phyloP scores from a whole-genome alignment of 2,329 filamentous ascomycete species.

The Neofusicoccum parvum region DNA sequence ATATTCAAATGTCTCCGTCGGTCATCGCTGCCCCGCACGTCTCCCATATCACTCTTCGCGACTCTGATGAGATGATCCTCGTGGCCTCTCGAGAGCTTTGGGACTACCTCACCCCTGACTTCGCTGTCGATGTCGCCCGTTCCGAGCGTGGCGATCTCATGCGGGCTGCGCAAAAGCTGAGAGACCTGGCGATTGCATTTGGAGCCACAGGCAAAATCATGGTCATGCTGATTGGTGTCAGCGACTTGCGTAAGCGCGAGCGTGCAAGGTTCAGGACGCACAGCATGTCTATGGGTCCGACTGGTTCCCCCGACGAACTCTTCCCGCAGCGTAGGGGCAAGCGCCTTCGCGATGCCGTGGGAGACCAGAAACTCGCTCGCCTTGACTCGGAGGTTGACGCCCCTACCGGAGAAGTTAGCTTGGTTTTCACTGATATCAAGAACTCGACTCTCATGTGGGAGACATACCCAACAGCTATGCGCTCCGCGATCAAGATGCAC shows the following conservation, averaged over 20 bases:
- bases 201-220: conserved; percentile 94
- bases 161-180: conserved; percentile 90
- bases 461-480: conserved; percentile 91
- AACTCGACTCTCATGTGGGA: conserved; percentile 97
- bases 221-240: conserved; percentile 97
- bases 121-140: conserved; percentile 88
- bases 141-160: conserved; percentile 88
- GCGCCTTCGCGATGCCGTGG: conserved; percentile 58
- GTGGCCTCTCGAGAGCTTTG: conserved; percentile 91
- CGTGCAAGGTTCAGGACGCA: conserved; percentile 74
- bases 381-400: conserved; percentile 90
- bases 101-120: conserved; percentile 88
- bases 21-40: conserved; percentile 91
- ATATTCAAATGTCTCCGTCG: conserved; percentile 87
- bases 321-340: conserved; percentile 59
- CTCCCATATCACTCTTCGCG: conserved; percentile 73
- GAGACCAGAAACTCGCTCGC: conserved; percentile 83
- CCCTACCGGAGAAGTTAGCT: conserved; percentile 84
- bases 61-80: conserved; percentile 91
- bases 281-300: conserved; percentile 82
- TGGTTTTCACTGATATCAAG: conserved; percentile 99
- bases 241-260: conserved; percentile 85
- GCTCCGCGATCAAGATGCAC: conserved; percentile 94
- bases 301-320: conserved; percentile 72
- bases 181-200: conserved; percentile 93